Percentiles rank a stretch among this genome's conserved stretches.
phyloP scores from a whole-genome alignment of 257 asterid species.

The Forsythia viridissima region DNA sequence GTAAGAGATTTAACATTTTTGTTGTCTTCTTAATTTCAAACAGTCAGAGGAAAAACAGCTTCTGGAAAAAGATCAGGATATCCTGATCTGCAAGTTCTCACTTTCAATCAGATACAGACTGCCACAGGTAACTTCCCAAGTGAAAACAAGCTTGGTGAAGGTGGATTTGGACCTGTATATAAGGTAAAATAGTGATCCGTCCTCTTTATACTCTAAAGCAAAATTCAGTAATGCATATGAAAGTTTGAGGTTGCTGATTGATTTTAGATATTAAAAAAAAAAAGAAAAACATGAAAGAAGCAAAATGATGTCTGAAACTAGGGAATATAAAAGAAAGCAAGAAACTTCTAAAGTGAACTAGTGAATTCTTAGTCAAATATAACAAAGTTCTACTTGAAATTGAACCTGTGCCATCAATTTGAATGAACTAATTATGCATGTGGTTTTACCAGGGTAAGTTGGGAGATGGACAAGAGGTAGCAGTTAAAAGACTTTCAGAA shows the following conservation, averaged over 20 bases:
- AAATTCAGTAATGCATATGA: neutral
- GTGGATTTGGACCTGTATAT: conserved; percentile 48
- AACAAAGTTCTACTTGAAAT: neutral
- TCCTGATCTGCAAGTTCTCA: conserved; percentile 25
- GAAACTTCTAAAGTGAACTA: neutral
- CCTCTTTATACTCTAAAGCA: neutral
- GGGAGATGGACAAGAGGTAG: conserved; percentile 33
- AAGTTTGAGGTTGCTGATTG: neutral
- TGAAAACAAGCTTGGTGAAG: conserved; percentile 37
- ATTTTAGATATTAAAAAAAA: neutral
- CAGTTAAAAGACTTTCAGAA: conserved; percentile 39
- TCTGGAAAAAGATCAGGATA: conserved; percentile 9
- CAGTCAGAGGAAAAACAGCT: conserved; percentile 14
- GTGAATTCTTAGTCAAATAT: neutral
- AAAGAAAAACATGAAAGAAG: neutral
- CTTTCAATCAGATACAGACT: conserved; percentile 22
- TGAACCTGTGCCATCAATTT: neutral
- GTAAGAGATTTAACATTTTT: neutral
- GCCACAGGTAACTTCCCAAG: conserved; percentile 34
- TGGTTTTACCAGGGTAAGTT: conserved; percentile 31
- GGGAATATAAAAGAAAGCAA: neutral
- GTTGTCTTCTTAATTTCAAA: neutral
- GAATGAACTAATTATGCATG: neutral
- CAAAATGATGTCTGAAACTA: neutral
- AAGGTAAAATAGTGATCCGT: conserved; percentile 29